Base-by-base conservation (phyloP, 1,284 basidiomycete species). In the Irpex rosettiformis region DNA sequence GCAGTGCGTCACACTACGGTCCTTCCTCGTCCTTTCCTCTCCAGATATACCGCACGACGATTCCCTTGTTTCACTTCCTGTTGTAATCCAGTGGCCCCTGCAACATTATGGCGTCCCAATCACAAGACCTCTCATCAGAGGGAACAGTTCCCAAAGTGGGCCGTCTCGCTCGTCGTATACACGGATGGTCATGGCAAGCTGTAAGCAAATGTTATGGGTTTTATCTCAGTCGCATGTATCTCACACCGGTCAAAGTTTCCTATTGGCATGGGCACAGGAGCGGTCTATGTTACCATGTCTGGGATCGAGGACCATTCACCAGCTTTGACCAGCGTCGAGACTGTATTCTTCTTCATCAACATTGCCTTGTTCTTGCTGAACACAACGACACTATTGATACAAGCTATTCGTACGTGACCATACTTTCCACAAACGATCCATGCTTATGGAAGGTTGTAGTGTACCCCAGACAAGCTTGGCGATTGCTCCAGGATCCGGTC, bases 161-260 rank as follows among this genome's bases (percentile, higher is more conserved):
- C 58, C 25, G 62, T 16, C 66, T 78, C 11, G 75, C 75, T 4
- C 69, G 75, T 25, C 74, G 78, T 24, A 77, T 80, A 56, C 77
- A 80, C 67, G 77, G 79, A 33, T 80, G 78, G 78, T 73, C 75
- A 45, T 79, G 78, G 78, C 78, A 80, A 68, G 77, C 76, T 55
- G 78, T 80, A 62, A 27, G 76, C 71, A 49, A 8, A 10, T 25
- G 22, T 10, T 25, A 3, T 21, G 10, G 10, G 21, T 18, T 16
- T 27, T 13, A 30, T 48, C 43, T 7, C 13, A 13, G 55, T 16
- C 33, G 16, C 33, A 37, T 45, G 13, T 22, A 45, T 45, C 27
- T 58, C 33, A 37, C 16, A 11, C 10, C 33, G 10, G 33, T 16
- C 33, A 1, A 47, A 80, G 79, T 81, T 79, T 64, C 78, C 79